phyloP scores from a whole-genome alignment of 176 grass and related monocot species.

The Musa beccarii region DNA sequence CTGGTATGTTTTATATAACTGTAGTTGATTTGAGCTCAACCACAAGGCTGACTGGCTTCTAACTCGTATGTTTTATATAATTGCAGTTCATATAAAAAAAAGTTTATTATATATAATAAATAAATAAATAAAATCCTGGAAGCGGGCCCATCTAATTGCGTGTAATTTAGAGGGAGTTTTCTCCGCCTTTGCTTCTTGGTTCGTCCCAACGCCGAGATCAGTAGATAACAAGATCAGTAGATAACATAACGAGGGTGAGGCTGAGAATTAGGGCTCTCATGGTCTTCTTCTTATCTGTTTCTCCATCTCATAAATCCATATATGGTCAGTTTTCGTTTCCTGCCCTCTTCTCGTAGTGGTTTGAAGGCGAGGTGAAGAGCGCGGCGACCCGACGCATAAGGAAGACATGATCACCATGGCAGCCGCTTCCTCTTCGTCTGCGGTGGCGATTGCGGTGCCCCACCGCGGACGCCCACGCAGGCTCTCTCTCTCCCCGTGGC shows the following conservation, averaged over 20 bases:
- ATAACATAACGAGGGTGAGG: constrained; percentile 31
- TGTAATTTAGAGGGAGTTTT: background rate
- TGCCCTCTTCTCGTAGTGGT: background rate
- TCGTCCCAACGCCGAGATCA: background rate
- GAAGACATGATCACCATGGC: constrained; percentile 23
- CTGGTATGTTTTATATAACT: no score
- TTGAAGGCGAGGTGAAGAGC: background rate
- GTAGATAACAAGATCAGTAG: constrained; percentile 30
- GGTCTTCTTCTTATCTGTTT: background rate
- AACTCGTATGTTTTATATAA: no score
- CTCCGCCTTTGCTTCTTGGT: background rate
- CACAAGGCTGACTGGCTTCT: no score
- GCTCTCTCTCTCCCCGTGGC: constrained; percentile 17
- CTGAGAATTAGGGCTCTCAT: background rate
- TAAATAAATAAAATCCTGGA: no score
- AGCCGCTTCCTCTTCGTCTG: constrained; percentile 38
- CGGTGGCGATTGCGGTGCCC: constrained; percentile 32
- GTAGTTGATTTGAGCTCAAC: no score
- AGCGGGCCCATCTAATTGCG: no score
- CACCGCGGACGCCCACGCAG: constrained; percentile 22
- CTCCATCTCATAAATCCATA: no score
- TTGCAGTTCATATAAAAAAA: no score
- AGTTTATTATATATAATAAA: no score
- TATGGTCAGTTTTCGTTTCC: background rate
- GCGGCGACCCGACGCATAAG: background rate